Percentiles rank a stretch among this genome's conserved stretches.
Conservation (phyloP, 106 monocot genomes). For the Apostasia ramifera region DNA sequence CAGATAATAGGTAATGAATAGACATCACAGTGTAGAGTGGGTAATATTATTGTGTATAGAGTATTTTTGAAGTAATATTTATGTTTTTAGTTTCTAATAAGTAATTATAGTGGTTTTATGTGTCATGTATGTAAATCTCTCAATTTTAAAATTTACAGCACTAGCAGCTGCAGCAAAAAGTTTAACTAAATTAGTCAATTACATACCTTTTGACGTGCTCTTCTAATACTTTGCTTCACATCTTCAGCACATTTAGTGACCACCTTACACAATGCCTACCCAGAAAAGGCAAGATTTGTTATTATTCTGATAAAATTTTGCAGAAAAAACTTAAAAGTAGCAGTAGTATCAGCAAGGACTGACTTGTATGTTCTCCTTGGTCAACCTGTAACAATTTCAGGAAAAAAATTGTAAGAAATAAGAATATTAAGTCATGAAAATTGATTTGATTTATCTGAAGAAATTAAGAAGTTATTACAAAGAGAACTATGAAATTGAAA, state of each 20-base stretch:
- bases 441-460: neutral
- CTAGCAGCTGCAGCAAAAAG: neutral
- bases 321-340: neutral
- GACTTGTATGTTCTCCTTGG: conserved; percentile 87
- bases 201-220: conserved; percentile 88
- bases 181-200: neutral
- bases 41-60: no score
- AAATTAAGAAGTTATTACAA: neutral
- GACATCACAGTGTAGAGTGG: no score
- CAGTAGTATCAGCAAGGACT: conserved; percentile 7
- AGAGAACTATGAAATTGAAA: neutral
- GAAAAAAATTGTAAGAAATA: neutral
- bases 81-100: no score
- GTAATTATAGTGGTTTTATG: neutral
- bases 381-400: conserved; percentile 38
- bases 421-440: neutral
- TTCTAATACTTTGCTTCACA: conserved; percentile 92
- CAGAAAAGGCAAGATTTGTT: neutral
- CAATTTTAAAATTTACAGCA: neutral
- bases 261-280: conserved; percentile 87
- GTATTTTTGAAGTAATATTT: no score
- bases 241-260: conserved; percentile 81
- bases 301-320: neutral
- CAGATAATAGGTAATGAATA: no score
- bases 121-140: no score